phyloP scores from a whole-genome alignment of 164 flowering plant species.

The Stephania cephalantha region DNA sequence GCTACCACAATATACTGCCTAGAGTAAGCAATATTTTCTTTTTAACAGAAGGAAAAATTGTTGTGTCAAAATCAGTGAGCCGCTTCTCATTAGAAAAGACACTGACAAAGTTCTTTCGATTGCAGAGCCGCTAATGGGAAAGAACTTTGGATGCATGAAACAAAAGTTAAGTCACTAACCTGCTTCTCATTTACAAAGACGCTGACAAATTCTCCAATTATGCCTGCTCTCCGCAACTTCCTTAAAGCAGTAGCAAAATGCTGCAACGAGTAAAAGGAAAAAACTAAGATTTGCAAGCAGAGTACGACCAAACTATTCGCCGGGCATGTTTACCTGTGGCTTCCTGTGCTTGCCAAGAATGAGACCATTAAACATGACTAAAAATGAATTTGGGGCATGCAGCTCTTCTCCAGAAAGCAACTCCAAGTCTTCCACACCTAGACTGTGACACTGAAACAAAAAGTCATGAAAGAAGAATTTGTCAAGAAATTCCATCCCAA shows the following conservation, averaged over 20 bases:
- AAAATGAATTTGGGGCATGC: constrained; percentile 65
- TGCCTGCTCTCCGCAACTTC: constrained; percentile 80
- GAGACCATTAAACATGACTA: constrained; percentile 81
- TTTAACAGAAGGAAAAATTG: background rate
- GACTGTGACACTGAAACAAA: constrained; percentile 47
- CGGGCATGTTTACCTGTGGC: constrained; percentile 50
- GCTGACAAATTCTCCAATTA: constrained; percentile 89
- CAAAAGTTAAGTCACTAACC: constrained; percentile 31
- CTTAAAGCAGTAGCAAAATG: constrained; percentile 66
- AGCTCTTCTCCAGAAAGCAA: constrained; percentile 82
- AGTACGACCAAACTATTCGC: background rate
- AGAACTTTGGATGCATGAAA: constrained; percentile 2
- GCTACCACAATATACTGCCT: background rate
- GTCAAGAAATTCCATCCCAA: background rate
- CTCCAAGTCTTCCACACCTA: constrained; percentile 85
- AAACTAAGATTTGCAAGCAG: background rate
- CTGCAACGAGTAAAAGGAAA: constrained; percentile 23
- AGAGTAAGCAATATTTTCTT: background rate
- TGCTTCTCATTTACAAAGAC: constrained; percentile 84
- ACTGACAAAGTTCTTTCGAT: too few species aligned
- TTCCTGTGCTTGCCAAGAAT: constrained; percentile 88
- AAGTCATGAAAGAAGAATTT: constrained; percentile 4
- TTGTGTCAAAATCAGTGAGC: background rate
- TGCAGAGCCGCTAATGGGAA: background rate
- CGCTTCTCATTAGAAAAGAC: background rate